Conservation (phyloP, 257 asterid species). For the Agastache rugosa region DNA sequence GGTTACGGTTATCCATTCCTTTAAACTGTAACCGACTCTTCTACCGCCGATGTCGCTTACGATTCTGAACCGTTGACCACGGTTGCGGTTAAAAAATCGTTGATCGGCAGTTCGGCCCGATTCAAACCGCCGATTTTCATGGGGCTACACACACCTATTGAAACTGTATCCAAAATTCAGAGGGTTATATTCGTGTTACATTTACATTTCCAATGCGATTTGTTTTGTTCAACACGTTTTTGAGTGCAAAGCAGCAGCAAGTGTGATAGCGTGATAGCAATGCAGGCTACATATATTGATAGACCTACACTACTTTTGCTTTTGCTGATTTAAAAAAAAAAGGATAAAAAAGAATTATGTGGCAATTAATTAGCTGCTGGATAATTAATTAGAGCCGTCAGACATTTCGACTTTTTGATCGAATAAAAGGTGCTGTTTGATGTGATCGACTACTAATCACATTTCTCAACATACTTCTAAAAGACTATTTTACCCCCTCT, state of each 20-base stretch:
- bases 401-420: constrained; percentile 15
- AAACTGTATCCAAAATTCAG: not conserved
- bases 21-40: no score
- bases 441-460: not conserved
- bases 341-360: not conserved
- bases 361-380: constrained; percentile 32
- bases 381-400: constrained; percentile 34
- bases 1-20: no score
- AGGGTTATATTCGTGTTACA: not conserved
- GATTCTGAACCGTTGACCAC: no score
- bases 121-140: no score
- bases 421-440: not conserved
- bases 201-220: not conserved
- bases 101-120: no score
- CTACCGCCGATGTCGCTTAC: no score
- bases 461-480: not conserved
- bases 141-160: not conserved
- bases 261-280: not conserved
- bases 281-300: constrained; percentile 32
- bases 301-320: not conserved
- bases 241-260: not conserved
- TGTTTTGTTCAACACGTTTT: not conserved
- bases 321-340: not conserved
- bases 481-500: not conserved
- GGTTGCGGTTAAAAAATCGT: no score